Conservation (phyloP, 495 filamentous ascomycete genomes). For the Xylaria longipes region DNA sequence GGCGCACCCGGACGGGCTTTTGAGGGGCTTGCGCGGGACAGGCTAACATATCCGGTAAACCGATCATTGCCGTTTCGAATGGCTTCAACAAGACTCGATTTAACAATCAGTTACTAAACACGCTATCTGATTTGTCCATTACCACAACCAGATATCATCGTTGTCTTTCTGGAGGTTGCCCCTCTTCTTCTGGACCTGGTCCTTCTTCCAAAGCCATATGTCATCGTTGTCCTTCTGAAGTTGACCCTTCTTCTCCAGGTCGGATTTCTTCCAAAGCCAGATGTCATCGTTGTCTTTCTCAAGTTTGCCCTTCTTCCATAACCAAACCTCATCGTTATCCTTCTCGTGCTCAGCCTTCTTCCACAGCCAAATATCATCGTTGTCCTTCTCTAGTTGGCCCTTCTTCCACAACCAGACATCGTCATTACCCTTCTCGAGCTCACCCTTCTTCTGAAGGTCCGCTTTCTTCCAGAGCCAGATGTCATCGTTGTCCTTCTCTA, state of each 20-base stretch:
- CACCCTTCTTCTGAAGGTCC: conserved; percentile 36
- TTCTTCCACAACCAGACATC: conserved; percentile 20
- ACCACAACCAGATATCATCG: conserved; percentile 22
- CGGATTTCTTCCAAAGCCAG: conserved; percentile 17
- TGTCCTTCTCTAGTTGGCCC: conserved; percentile 1
- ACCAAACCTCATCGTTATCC: conserved; percentile 10
- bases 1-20: no score
- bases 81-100: neutral
- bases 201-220: conserved; percentile 17
- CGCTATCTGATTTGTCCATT: neutral
- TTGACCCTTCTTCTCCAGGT: conserved; percentile 1
- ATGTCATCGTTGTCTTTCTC: conserved; percentile 11
- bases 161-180: conserved; percentile 19
- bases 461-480: conserved; percentile 39
- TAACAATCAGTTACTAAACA: neutral
- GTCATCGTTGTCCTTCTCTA: conserved; percentile 32
- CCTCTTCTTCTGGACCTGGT: conserved; percentile 9
- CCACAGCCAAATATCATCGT: conserved; percentile 11
- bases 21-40: neutral
- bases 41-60: neutral
- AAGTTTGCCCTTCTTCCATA: conserved; percentile 9
- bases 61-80: neutral
- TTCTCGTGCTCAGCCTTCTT: conserved; percentile 11
- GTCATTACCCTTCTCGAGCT: conserved; percentile 24
- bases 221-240: conserved; percentile 8